Evolutionary conservation across 2,329 filamentous ascomycete species (phyloP), one percentile per base, ranked within the genome.

Genomic region (Aspergillus fischeri): DNA sequence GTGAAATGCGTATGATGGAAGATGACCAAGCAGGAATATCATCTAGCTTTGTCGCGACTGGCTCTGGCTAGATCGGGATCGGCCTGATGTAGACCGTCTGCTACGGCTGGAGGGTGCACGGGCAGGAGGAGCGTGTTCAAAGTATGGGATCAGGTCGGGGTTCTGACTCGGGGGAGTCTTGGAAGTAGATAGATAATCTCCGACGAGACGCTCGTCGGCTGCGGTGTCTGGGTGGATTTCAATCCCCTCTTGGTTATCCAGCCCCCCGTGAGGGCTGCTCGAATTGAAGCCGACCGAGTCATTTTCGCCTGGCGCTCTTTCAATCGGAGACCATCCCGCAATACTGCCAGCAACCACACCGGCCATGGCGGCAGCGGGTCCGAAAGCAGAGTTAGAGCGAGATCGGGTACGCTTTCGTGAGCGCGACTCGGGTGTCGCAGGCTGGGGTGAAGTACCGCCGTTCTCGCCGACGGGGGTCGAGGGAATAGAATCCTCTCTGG

Each of bases 331-430:
- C 83, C 83, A 87, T 45, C 84, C 85, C 45, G 80, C 84, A 62
- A 88, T 81, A 67, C 83, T 86, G 53, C 85, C 85, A n/a, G 85
- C 85, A 41, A 87, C 80, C 50, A 87, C 79, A 63, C 85, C 85
- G 25, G 84, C 85, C 84, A 87, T 86, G 41, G 85, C 85, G 49
- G 83, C 79, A 14, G 83, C 84, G 8, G 85, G 81, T 4, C 82
- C 84, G 62, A 87, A 81, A 1, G 77, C 71, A 2, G 79, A 81
- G 69, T 84, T 87, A 14, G 83, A 86, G 29, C 83, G 79, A 35
- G 84, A 86, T 56, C 85, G 79, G 2, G 76, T 78, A 51, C 81
- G 72, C 52, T 66, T 70, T 55, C 77, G 76, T 28, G 78, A 78
- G 9, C 77, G 75, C 14, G 78, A 82, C 48, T 84, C 82, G 1